Conservation (phyloP, 106 monocot genomes). For the Platanthera zijinensis region DNA sequence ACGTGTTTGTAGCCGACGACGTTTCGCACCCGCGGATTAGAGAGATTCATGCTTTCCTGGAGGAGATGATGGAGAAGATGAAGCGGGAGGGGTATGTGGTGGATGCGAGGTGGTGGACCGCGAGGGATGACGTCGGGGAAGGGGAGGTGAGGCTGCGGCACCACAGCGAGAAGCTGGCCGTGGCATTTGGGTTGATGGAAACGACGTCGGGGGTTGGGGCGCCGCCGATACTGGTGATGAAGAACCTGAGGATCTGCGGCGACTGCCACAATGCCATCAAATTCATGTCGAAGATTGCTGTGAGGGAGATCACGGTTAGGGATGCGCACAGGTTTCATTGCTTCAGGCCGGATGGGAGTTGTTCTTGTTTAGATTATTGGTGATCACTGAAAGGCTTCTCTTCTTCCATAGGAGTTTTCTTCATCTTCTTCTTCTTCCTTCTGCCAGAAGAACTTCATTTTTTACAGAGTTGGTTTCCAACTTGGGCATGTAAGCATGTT, state of each 20-base stretch:
- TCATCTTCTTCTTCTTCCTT: no score
- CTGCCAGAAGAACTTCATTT: no score
- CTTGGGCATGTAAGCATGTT: no score
- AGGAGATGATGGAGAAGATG: conserved; percentile 4
- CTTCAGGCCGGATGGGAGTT: conserved; percentile 42
- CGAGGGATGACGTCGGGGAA: conserved; percentile 9
- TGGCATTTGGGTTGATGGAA: conserved; percentile 60
- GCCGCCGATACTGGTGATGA: conserved; percentile 54
- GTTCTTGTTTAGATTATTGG: conserved; percentile 84
- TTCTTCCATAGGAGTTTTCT: no score
- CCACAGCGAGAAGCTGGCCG: conserved; percentile 73
- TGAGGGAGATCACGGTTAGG: conserved; percentile 59
- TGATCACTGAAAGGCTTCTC: conserved; percentile 14
- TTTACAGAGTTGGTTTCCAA: no score
- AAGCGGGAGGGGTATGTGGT: conserved; percentile 11
- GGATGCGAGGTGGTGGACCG: conserved; percentile 15
- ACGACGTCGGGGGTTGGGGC: conserved; percentile 30
- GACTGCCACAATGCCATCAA: conserved; percentile 76
- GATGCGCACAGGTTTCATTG: conserved; percentile 77
- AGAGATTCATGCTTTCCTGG: conserved; percentile 9
- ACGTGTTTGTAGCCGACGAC: conserved; percentile 65
- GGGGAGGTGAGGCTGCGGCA: conserved; percentile 12
- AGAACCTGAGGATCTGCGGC: conserved; percentile 80
- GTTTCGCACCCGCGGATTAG: conserved; percentile 13
- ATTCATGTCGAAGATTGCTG: conserved; percentile 35